These are phyloP conservation scores for Hypomontagnella submonticulosa DNA, from an alignment of 495 filamentous ascomycete species.

Conservation along the genomic window DNA sequence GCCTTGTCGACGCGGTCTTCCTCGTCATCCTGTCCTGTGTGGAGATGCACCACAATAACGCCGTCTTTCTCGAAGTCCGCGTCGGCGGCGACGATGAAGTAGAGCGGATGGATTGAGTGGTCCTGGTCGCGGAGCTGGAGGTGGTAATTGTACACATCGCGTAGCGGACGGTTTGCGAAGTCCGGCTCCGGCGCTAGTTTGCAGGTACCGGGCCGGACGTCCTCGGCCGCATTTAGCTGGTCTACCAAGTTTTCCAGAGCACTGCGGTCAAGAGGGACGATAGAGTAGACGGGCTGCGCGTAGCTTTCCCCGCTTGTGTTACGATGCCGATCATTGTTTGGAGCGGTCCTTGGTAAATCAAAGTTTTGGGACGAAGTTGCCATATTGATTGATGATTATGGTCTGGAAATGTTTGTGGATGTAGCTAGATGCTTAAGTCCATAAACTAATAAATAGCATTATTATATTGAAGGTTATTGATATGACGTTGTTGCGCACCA, in stretches of 20 bases:
- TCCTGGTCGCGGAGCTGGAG: constrained; percentile 1
- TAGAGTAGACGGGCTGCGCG: constrained; percentile 2
- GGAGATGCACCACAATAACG: not conserved
- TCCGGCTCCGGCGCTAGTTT: not conserved
- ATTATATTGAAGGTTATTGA: no score
- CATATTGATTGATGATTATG: not conserved
- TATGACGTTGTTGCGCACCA: no score
- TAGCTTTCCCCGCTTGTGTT: constrained; percentile 1
- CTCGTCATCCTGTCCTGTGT: constrained; percentile 1
- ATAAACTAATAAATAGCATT: no score
- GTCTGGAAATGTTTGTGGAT: no score
- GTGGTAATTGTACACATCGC: not conserved
- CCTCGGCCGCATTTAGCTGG: not conserved
- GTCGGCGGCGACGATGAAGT: constrained; percentile 6
- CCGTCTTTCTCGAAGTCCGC: not conserved
- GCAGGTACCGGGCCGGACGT: not conserved
- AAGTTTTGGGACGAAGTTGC: not conserved
- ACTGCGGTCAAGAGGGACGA: not conserved
- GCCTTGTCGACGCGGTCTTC: constrained; percentile 9
- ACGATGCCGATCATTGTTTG: constrained; percentile 2
- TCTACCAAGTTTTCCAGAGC: not conserved
- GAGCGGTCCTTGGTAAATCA: constrained; percentile 1
- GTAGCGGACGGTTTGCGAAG: constrained; percentile 1
- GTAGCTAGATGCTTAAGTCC: no score
- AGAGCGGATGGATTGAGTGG: constrained; percentile 2